These are phyloP conservation scores for Plasmodium gaboni DNA, from an alignment of 169 alveolate species.

Conservation along the genomic window DNA sequence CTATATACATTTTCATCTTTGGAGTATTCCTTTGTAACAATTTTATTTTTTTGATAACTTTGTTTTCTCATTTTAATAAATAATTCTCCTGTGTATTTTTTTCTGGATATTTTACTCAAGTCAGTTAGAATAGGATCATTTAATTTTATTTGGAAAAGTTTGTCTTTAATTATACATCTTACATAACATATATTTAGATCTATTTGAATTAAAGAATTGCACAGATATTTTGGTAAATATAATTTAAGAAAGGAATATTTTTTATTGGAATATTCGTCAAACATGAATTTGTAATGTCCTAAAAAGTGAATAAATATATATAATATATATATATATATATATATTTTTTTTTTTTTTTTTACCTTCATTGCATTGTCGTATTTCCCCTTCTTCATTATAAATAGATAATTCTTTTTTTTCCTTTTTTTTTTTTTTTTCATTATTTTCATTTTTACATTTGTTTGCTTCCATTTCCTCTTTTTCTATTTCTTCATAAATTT, in stretches of 20 bases:
- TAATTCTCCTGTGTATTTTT: slow-evolving; percentile 76
- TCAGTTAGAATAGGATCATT: slow-evolving; percentile 69
- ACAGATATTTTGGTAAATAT: slow-evolving; percentile 88
- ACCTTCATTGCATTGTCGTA: slow-evolving; percentile 92
- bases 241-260: slow-evolving; percentile 84
- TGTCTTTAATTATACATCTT: slow-evolving; percentile 88
- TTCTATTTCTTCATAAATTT: slow-evolving; percentile 79
- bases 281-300: slow-evolving; percentile 76
- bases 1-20: slow-evolving; percentile 28
- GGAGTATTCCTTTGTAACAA: slow-evolving; percentile 26
- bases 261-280: slow-evolving; percentile 76
- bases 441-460: slow-evolving; percentile 1
- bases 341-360: slow-evolving; percentile 21
- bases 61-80: slow-evolving; percentile 64
- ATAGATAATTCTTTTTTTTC: slow-evolving; percentile 77
- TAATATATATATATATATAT: slow-evolving; percentile 64
- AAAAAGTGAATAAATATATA: slow-evolving; percentile 1
- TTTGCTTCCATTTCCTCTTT: slow-evolving; percentile 23
- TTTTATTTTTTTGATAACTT: slow-evolving; percentile 71
- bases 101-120: slow-evolving; percentile 50
- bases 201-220: slow-evolving; percentile 86
- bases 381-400: slow-evolving; percentile 88
- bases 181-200: slow-evolving; percentile 90
- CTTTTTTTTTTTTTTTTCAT: slow-evolving; percentile 74
- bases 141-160: slow-evolving; percentile 88